These are phyloP conservation scores for Luffa acutangula DNA, from an alignment of 306 rosid species.

Conservation along the genomic window DNA sequence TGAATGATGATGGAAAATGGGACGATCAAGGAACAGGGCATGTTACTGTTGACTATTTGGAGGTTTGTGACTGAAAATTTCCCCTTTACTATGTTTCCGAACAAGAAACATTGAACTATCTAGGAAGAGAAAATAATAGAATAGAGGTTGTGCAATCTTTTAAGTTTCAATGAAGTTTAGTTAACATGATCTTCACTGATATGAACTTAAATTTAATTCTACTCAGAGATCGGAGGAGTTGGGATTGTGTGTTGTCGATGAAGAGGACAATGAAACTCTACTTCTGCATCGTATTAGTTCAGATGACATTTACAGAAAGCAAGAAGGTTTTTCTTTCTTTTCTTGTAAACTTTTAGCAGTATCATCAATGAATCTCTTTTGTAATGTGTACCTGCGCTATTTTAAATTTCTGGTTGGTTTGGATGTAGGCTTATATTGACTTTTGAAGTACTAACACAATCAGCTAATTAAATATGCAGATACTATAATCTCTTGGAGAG, in stretches of 20 bases:
- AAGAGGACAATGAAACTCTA: conserved; percentile 79
- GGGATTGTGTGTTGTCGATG: conserved; percentile 79
- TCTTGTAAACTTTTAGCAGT: neutral
- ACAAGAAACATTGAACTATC: neutral
- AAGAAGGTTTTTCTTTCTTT: conserved; percentile 61
- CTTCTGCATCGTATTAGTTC: conserved; percentile 74
- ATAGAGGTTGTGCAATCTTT: neutral
- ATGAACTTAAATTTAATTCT: conserved; percentile 9
- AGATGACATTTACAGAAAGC: conserved; percentile 85
- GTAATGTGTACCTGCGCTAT: neutral
- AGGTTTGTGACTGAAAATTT: conserved; percentile 33
- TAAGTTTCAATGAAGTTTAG: neutral
- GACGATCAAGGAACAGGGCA: conserved; percentile 99
- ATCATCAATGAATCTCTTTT: neutral
- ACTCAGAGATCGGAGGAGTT: conserved; percentile 83
- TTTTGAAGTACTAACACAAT: conserved; percentile 1
- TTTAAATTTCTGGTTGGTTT: neutral
- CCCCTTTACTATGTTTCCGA: neutral
- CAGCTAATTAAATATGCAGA: conserved; percentile 23
- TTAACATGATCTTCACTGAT: neutral
- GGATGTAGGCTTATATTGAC: neutral
- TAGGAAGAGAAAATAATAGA: neutral
- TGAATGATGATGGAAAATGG: conserved; percentile 94
- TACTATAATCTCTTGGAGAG: conserved; percentile 96
- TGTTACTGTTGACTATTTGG: conserved; percentile 74